phyloP scores from a whole-genome alignment of 2,329 filamentous ascomycete species.

The Macrophomina phaseolina region DNA sequence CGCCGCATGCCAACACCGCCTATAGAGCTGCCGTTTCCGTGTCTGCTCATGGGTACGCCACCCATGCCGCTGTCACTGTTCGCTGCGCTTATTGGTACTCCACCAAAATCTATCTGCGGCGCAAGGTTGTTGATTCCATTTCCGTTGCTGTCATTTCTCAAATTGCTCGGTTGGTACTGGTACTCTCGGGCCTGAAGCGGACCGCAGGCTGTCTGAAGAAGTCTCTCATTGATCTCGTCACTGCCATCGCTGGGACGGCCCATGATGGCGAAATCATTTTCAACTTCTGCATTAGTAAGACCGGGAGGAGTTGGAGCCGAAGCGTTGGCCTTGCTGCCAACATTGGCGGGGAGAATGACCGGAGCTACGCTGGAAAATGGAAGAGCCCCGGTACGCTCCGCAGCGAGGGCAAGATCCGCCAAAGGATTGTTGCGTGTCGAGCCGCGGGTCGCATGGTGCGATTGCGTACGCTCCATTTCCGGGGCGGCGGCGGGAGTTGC shows the following conservation, averaged over 20 bases:
- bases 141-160: conserved; percentile 1
- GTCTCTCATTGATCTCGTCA: conserved; percentile 46
- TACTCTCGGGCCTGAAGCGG: conserved; percentile 42
- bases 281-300: conserved; percentile 50
- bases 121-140: conserved; percentile 13
- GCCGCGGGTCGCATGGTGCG: conserved; percentile 59
- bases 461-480: conserved; percentile 67
- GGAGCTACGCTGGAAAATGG: conserved; percentile 50
- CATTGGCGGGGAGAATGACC: conserved; percentile 51
- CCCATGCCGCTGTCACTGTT: conserved; percentile 30
- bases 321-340: conserved; percentile 55
- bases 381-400: conserved; percentile 42
- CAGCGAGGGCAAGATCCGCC: conserved; percentile 58
- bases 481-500: conserved; percentile 52
- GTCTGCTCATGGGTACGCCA: conserved; percentile 43
- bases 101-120: conserved; percentile 20
- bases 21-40: conserved; percentile 39
- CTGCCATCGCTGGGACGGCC: conserved; percentile 43
- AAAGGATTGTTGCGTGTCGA: conserved; percentile 59
- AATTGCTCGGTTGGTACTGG: conserved; percentile 33
- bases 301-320: conserved; percentile 54
- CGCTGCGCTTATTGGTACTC: conserved; percentile 15
- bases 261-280: conserved; percentile 58
- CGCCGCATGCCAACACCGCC: conserved; percentile 44
- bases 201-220: conserved; percentile 43